These are phyloP conservation scores for Curvularia spicifera DNA, from an alignment of 2,329 filamentous ascomycete genomes.

Conservation along the genomic window DNA sequence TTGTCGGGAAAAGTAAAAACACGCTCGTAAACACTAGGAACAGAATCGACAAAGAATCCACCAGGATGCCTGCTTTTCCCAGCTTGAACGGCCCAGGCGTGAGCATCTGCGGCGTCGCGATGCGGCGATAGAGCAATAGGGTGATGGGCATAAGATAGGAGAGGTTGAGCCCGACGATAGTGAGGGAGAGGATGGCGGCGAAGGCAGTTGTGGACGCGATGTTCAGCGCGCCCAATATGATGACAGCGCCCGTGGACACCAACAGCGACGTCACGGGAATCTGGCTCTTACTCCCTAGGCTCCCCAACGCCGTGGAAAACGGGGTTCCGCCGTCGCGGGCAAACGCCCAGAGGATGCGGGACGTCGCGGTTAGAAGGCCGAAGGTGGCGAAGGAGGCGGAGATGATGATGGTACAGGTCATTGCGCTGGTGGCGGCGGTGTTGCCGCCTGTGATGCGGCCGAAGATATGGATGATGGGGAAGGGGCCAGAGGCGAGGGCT, in stretches of 20 bases:
- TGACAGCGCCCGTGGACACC: slow-evolving; percentile 15
- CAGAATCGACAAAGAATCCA: slow-evolving; percentile 22
- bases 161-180: slow-evolving; percentile 26
- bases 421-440: slow-evolving; percentile 18
- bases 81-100: slow-evolving; percentile 18
- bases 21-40: slow-evolving; percentile 29
- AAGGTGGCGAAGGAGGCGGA: slow-evolving; percentile 17
- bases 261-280: slow-evolving; percentile 26
- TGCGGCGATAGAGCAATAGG: slow-evolving; percentile 19
- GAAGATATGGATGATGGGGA: slow-evolving; percentile 49
- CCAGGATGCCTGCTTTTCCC: slow-evolving; percentile 18
- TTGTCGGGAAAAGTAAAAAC: slow-evolving; percentile 31
- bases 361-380: slow-evolving; percentile 25
- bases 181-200: slow-evolving; percentile 29
- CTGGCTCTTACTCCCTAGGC: slow-evolving; percentile 24
- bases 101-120: slow-evolving; percentile 13
- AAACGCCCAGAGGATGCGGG: slow-evolving; percentile 38
- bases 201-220: slow-evolving; percentile 27
- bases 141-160: slow-evolving; percentile 27
- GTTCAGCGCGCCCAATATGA: slow-evolving; percentile 26
- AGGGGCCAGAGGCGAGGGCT: slow-evolving; percentile 42
- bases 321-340: slow-evolving; percentile 46
- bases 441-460: slow-evolving; percentile 1
- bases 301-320: slow-evolving; percentile 16
- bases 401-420: slow-evolving; percentile 31